phyloP scores from a whole-genome alignment of 1,284 basidiomycete species.

The Moesziomyces aphidis region DNA sequence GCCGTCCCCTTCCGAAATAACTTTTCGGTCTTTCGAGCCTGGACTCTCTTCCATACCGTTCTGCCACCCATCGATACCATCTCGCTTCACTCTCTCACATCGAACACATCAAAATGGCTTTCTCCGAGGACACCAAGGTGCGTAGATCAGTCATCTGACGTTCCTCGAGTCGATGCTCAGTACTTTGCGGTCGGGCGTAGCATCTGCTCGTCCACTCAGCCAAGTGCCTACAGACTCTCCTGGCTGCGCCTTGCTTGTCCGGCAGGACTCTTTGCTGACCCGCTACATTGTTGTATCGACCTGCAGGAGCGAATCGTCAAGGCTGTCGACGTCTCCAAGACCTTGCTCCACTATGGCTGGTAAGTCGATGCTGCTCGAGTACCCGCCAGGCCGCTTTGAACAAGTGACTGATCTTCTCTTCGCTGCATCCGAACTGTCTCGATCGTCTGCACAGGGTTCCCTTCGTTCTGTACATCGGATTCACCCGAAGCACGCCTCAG shows the following conservation, averaged over 20 bases:
- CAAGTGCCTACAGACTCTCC: too few relatives aligned
- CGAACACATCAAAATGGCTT: constrained; percentile 41
- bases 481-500: constrained; percentile 61
- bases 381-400: not conserved
- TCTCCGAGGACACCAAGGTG: constrained; percentile 66
- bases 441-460: constrained; percentile 53
- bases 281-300: not conserved
- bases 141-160: not conserved
- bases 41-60: not conserved
- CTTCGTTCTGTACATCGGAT: constrained; percentile 66
- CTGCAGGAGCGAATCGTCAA: constrained; percentile 63
- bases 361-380: constrained; percentile 21
- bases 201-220: too few relatives aligned
- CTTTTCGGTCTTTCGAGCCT: not conserved
- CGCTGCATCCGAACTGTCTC: not conserved
- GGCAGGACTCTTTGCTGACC: not conserved
- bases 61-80: not conserved
- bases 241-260: not conserved
- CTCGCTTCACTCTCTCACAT: constrained; percentile 1
- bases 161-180: too few relatives aligned
- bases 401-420: not conserved
- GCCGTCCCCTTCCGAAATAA: constrained; percentile 1
- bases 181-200: too few relatives aligned
- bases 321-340: constrained; percentile 62
- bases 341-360: constrained; percentile 64